These are phyloP conservation scores for Trifolium fragiferum DNA, from an alignment of 306 rosid genomes.

Conservation along the genomic window DNA sequence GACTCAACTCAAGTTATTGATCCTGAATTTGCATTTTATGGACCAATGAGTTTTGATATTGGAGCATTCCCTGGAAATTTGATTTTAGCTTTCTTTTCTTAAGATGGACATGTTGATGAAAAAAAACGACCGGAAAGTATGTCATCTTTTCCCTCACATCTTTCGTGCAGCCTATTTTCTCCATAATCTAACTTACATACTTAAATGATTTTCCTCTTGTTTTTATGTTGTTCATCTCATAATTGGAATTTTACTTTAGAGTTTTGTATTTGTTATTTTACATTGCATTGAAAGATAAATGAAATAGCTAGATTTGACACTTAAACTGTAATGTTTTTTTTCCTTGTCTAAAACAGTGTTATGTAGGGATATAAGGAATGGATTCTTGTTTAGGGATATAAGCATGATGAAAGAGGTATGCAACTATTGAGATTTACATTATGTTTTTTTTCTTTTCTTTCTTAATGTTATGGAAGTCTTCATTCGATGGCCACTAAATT, in stretches of 20 bases:
- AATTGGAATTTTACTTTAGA: too few relatives aligned
- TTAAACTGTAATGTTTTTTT: background rate
- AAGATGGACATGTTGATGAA: constrained; percentile 83
- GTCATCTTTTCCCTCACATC: constrained; percentile 3
- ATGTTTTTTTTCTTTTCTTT: too few relatives aligned
- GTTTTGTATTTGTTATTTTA: too few relatives aligned
- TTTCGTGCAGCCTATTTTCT: background rate
- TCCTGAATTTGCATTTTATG: constrained; percentile 91
- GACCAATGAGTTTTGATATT: constrained; percentile 90
- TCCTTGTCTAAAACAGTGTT: too few relatives aligned
- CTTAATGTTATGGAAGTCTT: too few relatives aligned
- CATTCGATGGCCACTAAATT: too few relatives aligned
- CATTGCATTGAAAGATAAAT: background rate
- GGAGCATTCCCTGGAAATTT: constrained; percentile 92
- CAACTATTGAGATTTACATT: too few relatives aligned
- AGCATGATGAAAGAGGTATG: too few relatives aligned
- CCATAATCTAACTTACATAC: too few relatives aligned
- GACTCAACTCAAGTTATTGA: constrained; percentile 93
- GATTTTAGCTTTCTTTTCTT: constrained; percentile 84
- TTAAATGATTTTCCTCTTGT: too few relatives aligned
- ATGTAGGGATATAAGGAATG: constrained; percentile 78
- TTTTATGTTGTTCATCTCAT: too few relatives aligned
- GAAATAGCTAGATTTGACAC: background rate
- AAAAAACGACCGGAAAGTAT: constrained; percentile 70
- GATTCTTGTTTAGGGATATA: too few relatives aligned